Evolutionary conservation across 1,139 yeast species (phyloP).

Genomic region (Yamadazyma taylorii): DNA sequence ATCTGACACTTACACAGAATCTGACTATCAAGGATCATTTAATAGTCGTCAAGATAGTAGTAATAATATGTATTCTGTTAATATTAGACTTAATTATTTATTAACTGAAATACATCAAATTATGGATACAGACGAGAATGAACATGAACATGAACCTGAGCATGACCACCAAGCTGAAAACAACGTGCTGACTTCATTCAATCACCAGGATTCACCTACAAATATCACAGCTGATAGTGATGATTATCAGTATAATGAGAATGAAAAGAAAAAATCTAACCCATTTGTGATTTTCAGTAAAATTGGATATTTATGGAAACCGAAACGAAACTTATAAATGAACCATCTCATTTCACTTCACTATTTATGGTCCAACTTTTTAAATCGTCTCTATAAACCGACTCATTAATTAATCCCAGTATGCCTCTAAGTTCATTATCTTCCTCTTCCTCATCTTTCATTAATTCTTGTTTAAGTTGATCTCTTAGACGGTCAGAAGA

Average conservation of each 20-base stretch:
- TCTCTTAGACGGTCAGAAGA: slow-evolving; percentile 72
- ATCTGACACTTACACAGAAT: background rate
- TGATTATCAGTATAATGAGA: too few relatives aligned
- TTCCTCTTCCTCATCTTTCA: slow-evolving; percentile 57
- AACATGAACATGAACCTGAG: slow-evolving; percentile 1
- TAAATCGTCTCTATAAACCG: slow-evolving; percentile 41
- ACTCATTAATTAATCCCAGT: slow-evolving; percentile 45
- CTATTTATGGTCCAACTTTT: slow-evolving; percentile 41
- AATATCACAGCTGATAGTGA: too few relatives aligned
- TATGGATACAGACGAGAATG: slow-evolving; percentile 3
- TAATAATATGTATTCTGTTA: slow-evolving; percentile 1
- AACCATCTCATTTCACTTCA: slow-evolving; percentile 2
- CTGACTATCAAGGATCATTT: background rate
- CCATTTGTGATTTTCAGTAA: background rate
- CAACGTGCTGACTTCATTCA: too few relatives aligned
- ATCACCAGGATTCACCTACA: too few relatives aligned
- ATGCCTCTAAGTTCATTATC: slow-evolving; percentile 44
- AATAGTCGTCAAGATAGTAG: background rate
- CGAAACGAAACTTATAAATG: background rate
- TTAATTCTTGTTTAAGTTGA: slow-evolving; percentile 21
- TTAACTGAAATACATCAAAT: slow-evolving; percentile 7
- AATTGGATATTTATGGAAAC: background rate
- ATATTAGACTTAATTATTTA: slow-evolving; percentile 7
- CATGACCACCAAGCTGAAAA: too few relatives aligned
- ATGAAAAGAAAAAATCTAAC: background rate